Evolutionary conservation across 495 filamentous ascomycete species (phyloP).

Genomic region (Geoglossum glabrum): DNA sequence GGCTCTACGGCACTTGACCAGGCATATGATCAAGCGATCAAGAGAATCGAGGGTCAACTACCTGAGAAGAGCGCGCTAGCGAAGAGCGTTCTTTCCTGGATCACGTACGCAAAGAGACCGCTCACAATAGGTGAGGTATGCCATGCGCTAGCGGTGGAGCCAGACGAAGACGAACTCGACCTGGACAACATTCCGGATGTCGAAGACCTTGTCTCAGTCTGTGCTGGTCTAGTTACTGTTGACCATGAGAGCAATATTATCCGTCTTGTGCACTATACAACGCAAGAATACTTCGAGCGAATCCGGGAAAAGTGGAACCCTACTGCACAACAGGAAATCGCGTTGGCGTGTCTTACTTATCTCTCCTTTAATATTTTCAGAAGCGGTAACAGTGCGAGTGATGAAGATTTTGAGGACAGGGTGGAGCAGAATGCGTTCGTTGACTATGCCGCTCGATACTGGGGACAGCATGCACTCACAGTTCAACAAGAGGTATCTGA

Average conservation of each 20-base stretch:
- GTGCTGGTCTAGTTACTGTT: constrained; percentile 30
- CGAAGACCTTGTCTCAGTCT: constrained; percentile 24
- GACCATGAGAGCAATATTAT: constrained; percentile 26
- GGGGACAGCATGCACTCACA: no score
- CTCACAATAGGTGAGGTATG: constrained; percentile 25
- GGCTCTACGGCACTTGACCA: constrained; percentile 7
- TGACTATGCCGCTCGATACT: no score
- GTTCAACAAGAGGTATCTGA: no score
- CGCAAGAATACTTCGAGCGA: no score
- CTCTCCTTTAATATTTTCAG: no score
- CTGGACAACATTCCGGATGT: constrained; percentile 19
- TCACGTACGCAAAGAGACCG: constrained; percentile 19
- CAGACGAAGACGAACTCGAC: constrained; percentile 28
- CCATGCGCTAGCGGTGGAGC: constrained; percentile 26
- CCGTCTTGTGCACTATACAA: no score
- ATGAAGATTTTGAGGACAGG: no score
- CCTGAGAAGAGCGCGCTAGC: constrained; percentile 19
- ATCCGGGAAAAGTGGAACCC: no score
- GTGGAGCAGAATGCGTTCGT: no score
- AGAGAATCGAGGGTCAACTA: constrained; percentile 22
- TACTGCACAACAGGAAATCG: no score
- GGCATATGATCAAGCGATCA: constrained; percentile 25
- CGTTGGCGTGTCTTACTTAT: no score
- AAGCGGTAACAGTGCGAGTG: no score
- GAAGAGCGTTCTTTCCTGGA: constrained; percentile 21